Conservation (phyloP, 495 filamentous ascomycete species). For the Chaetomidium leptoderma region DNA sequence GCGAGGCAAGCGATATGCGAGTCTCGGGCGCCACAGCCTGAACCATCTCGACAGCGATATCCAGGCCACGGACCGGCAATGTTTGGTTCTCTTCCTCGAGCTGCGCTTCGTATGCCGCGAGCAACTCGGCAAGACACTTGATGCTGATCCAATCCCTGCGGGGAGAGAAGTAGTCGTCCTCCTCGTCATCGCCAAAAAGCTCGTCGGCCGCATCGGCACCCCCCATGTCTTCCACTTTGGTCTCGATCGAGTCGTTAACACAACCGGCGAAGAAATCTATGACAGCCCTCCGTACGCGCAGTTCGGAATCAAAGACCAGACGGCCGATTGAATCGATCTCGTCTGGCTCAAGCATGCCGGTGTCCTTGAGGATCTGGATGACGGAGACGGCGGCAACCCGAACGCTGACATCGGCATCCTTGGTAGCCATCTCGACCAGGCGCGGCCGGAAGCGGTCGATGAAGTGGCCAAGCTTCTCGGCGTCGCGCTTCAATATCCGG, state of each 20-base stretch:
- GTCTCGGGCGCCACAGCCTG: conserved; percentile 63
- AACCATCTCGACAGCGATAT: conserved; percentile 46
- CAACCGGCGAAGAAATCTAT: conserved; percentile 84
- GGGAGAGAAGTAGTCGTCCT: conserved; percentile 70
- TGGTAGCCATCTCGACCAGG: conserved; percentile 88
- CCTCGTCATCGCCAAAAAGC: conserved; percentile 67
- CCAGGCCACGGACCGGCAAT: conserved; percentile 39
- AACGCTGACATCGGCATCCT: conserved; percentile 72
- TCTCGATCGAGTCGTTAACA: conserved; percentile 74
- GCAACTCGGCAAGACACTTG: conserved; percentile 80
- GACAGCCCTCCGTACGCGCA: conserved; percentile 77
- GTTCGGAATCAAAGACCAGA: conserved; percentile 81
- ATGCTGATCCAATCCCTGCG: conserved; percentile 81
- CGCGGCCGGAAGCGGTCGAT: conserved; percentile 82
- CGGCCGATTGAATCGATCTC: conserved; percentile 83
- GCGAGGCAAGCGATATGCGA: conserved; percentile 76
- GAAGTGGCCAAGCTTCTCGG: conserved; percentile 75
- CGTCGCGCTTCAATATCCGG: conserved; percentile 71
- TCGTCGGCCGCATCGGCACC: conserved; percentile 54
- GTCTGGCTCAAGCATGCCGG: conserved; percentile 79
- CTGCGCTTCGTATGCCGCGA: conserved; percentile 69
- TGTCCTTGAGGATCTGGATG: conserved; percentile 73
- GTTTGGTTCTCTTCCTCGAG: conserved; percentile 43
- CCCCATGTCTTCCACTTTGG: conserved; percentile 76
- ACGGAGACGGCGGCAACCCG: conserved; percentile 74